Evolutionary conservation across 306 rosid genomes (phyloP).

Genomic region (Quercus cerris): DNA sequence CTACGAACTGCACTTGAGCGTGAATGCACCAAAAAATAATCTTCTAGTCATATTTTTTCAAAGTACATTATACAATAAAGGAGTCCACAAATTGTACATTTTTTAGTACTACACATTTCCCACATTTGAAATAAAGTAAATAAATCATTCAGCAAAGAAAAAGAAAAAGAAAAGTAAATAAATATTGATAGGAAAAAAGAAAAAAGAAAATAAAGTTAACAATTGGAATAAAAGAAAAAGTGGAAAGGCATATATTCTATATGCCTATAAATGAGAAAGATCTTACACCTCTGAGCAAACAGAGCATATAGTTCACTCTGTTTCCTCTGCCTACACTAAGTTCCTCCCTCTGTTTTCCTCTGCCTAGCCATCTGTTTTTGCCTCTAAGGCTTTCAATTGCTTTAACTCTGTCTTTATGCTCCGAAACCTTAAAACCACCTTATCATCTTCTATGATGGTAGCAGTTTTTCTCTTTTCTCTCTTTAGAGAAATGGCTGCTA

Average conservation of each 20-base stretch:
- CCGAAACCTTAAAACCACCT: conserved; percentile 17
- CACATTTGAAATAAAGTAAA: too few species aligned
- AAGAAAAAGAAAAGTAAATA: neutral
- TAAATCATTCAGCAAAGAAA: too few species aligned
- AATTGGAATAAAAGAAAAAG: conserved; percentile 21
- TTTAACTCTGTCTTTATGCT: conserved; percentile 44
- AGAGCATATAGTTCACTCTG: neutral
- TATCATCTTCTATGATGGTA: conserved; percentile 17
- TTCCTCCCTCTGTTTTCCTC: neutral
- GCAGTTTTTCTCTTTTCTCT: conserved; percentile 29
- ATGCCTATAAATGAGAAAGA: conserved; percentile 22
- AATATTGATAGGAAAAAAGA: neutral
- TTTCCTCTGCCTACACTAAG: conserved; percentile 4
- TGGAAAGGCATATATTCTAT: conserved; percentile 13
- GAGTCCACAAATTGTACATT: too few species aligned
- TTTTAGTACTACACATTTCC: too few species aligned
- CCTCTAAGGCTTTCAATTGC: conserved; percentile 3
- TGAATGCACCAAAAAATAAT: too few species aligned
- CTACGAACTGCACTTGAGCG: too few species aligned
- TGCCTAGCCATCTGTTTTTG: neutral
- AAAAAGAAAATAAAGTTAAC: conserved; percentile 24
- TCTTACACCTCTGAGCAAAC: too few species aligned
- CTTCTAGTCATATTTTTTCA: too few species aligned
- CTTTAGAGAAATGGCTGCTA: conserved; percentile 24
- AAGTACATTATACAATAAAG: too few species aligned